Percentiles rank a stretch among this genome's conserved stretches.
These are phyloP conservation scores for Spiromastix sp. DNA, from an alignment of 2,329 filamentous ascomycete genomes.

Conservation along the genomic window DNA sequence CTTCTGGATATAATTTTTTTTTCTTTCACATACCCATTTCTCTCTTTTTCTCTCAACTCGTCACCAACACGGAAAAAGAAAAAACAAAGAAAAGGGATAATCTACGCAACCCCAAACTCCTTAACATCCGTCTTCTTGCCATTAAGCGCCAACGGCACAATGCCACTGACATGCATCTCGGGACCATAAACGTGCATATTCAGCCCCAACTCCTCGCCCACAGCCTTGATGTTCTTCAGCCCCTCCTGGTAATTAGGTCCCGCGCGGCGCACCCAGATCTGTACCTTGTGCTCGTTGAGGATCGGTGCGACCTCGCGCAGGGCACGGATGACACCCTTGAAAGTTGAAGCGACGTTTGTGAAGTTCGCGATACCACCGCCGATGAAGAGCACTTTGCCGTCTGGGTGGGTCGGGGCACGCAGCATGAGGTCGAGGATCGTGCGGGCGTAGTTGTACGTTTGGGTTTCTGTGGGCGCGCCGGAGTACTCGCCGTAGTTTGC, in stretches of 20 bases:
- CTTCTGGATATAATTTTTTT: too few relatives aligned
- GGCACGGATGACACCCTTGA: constrained; percentile 98
- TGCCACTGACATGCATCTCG: constrained; percentile 85
- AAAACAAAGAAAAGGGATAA: too few relatives aligned
- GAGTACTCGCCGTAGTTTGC: constrained; percentile 99
- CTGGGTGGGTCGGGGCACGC: constrained; percentile 68
- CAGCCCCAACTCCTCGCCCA: constrained; percentile 85
- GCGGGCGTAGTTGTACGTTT: constrained; percentile 97
- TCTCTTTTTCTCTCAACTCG: too few relatives aligned
- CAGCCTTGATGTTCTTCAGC: constrained; percentile 98
- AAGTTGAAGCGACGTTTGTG: constrained; percentile 97
- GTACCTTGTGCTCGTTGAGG: constrained; percentile 90
- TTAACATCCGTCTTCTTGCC: constrained; percentile 51
- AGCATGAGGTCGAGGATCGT: constrained; percentile 97
- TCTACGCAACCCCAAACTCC: constrained; percentile 45
- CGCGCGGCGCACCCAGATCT: constrained; percentile 88
- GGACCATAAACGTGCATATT: constrained; percentile 86
- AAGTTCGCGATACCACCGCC: constrained; percentile 99
- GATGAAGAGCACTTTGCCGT: constrained; percentile 99
- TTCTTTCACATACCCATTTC: too few relatives aligned
- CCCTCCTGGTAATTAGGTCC: constrained; percentile 99
- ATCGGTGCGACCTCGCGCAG: constrained; percentile 78
- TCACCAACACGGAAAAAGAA: too few relatives aligned
- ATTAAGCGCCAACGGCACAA: constrained; percentile 79
- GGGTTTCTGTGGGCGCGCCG: constrained; percentile 93